Percentiles rank a stretch among this genome's conserved stretches.
Conservation (phyloP, 768 basidiomycete genomes). For the Boletellus emodensis region DNA sequence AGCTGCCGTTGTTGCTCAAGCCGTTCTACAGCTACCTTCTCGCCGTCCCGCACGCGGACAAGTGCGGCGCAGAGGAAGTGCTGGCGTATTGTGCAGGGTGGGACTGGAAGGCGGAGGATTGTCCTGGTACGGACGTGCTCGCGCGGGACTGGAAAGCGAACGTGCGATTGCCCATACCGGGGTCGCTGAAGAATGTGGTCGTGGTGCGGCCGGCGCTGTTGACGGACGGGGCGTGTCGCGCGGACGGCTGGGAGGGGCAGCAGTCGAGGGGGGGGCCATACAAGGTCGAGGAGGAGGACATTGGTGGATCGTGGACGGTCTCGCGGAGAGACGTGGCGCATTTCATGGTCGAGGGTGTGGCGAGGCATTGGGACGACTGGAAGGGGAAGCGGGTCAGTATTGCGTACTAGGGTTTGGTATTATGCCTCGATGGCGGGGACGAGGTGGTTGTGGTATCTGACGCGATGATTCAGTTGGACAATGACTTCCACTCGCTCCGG, state of each 20-base stretch:
- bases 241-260: constrained; percentile 7
- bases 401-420: constrained; percentile 37
- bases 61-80: constrained; percentile 54
- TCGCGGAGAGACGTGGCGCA: constrained; percentile 64
- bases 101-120: constrained; percentile 49
- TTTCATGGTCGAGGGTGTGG: constrained; percentile 50
- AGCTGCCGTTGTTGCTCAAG: constrained; percentile 46
- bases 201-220: constrained; percentile 57
- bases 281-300: constrained; percentile 39
- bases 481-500: too few relatives aligned
- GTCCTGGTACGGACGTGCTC: constrained; percentile 39
- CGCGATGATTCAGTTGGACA: too few relatives aligned
- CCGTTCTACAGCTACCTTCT: constrained; percentile 48
- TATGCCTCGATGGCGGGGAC: too few relatives aligned
- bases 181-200: constrained; percentile 39
- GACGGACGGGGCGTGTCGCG: constrained; percentile 50
- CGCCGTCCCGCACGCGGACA: constrained; percentile 51
- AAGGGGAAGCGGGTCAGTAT: constrained; percentile 47
- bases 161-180: constrained; percentile 35
- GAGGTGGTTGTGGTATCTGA: too few relatives aligned
- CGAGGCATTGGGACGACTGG: constrained; percentile 50
- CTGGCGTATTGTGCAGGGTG: constrained; percentile 47
- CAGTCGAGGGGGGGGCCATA: constrained; percentile 34
- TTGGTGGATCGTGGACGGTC: constrained; percentile 44
- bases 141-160: constrained; percentile 41